Evolutionary conservation across 2,329 filamentous ascomycete species (phyloP), one percentile per base, ranked within the genome.

Genomic region (Fusarium neocosmosporiellum): DNA sequence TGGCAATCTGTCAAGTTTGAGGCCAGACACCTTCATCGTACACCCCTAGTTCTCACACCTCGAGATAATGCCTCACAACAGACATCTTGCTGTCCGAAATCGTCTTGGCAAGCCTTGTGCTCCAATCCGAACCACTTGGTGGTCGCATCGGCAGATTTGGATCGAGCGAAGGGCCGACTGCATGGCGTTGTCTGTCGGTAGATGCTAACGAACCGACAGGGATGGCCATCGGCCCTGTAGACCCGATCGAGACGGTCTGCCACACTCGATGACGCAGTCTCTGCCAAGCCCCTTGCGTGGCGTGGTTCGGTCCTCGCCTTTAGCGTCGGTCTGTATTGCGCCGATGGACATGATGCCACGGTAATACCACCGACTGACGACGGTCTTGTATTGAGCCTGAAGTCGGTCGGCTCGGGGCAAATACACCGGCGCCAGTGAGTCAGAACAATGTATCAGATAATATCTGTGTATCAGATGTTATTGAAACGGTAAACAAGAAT

Each of bases 101-200:
- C 41, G 41, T 7, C 46, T 50, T 50, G 46, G 46, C 46, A 29
- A 10, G 46, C 18, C 46, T 50, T 50, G 24, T 29, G 24, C 9
- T 50, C 46, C 46, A 29, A 50, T 50, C 18, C 18, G 46, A 1
- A n/a, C 24, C 24, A 46, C 22, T 46, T 27, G 8, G 41, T 46
- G 22, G 41, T 46, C 22, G 18, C 16, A 50, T 50, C 46, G 46
- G 46, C 46, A 50, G 46, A 50, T 50, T 50, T 50, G 10, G 46
- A 50, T 50, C 46, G 46, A 50, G 46, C 46, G 24, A 50, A 50
- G 46, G 46, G 46, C 46, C 46, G 46, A 50, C 46, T 29, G 46
- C 46, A 50, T 60, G 58, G 58, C 58, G 37, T 60, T 48, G 58
- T 48, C 37, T 41, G 41, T 60, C 58, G 58, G 58, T 31, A 60